Evolutionary conservation across 352 stramenopile species (phyloP), one percentile per base, ranked within the genome.

Genomic region (Blastocystis sp.): DNA sequence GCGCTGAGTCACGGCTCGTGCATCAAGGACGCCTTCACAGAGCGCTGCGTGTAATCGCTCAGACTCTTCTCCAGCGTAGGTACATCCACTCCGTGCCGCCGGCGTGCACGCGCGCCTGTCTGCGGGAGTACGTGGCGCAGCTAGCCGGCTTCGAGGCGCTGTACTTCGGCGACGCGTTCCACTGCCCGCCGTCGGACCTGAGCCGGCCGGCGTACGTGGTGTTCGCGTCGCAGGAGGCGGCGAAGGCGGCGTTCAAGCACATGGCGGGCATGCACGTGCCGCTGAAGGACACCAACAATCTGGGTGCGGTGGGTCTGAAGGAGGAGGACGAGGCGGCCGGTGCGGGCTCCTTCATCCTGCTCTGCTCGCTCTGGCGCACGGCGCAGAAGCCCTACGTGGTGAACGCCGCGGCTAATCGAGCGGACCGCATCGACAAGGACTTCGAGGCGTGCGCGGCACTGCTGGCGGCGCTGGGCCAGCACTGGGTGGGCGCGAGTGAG

Each of bases 61-160:
- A 0, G 0, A 14, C 48, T 57, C 48, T 57, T 14, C 6, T 14
- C 14, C 48, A 57, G 48, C 48, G 6, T 57, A 57, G 48, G 11
- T 84, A 70, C 74, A 84, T 84, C 74, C 74, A 84, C 34, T 42
- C 74, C 54, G 48, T 84, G 9, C 74, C 74, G 43, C 34, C 74
- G 14, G 21, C 45, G 40, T 84, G 74, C 54, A 84, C 74, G 1
- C 74, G 74, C 40, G 45, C 9, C 3, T 84, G 74, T 69, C 74
- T 84, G 54, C 59, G 45, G 54, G 17, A 52, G n/a, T 84, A 38
- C 24, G 40, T 84, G 1, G 28, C 38, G 11, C 74, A 66, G 21
- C 69, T 70, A 38, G 34, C 21, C 42, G 74, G 74, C 10, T 21
- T 84, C 38, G 52, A 70, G 2, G 10, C 74, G 21, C 34, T 68